Evolutionary conservation across 2,329 filamentous ascomycete species (phyloP), one percentile per base, ranked within the genome.

Genomic region (Alternaria sp.): DNA sequence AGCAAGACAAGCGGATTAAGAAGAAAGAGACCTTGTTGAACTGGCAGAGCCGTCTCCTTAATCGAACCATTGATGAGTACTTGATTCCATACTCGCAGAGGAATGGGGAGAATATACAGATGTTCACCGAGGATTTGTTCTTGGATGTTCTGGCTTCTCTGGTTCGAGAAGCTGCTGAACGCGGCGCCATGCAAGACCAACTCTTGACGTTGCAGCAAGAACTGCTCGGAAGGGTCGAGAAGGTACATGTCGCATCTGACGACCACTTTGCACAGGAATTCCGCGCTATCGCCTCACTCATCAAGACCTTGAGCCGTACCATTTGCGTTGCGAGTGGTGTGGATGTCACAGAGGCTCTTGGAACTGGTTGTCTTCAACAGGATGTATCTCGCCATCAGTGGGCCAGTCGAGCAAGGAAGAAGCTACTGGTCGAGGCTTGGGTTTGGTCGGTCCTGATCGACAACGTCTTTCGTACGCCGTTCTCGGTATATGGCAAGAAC

Each of bases 271-370:
- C 44, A 1, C 31, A 54, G 10, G 58, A 61, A 0, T 71, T 71
- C 29, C 58, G 62, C 5, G 14, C 21, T 8, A 37, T 71, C 1
- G 46, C 40, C 9, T 46, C 58, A 2, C 11, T 46, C 0, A 46
- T 72, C 60, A 72, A 68, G 34, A 31, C 45, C 0, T 14, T 71
- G 1, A 68, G 61, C 28, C 65, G 70, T 5, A 11, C 36, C 0
- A 41, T 64, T 9, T 40, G 46, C 2, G 5, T 62, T 2, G 11
- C 3, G 5, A 6, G 24, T 3, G 4, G 11, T 0, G 21, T 28
- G 2, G 17, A 63, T 41, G 9, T 64, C 26, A 6, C 33, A 2
- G 13, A 28, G 21, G 26, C 40, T 3, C 13, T 49, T 11, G 24
- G 24, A 1, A 2, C n/a, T 8, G 21, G 34, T 3, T 1, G 26